Percentiles rank a stretch among this genome's conserved stretches.
These are phyloP conservation scores for Avena atlantica DNA, from an alignment of 176 grass and related monocot species.

Conservation along the genomic window DNA sequence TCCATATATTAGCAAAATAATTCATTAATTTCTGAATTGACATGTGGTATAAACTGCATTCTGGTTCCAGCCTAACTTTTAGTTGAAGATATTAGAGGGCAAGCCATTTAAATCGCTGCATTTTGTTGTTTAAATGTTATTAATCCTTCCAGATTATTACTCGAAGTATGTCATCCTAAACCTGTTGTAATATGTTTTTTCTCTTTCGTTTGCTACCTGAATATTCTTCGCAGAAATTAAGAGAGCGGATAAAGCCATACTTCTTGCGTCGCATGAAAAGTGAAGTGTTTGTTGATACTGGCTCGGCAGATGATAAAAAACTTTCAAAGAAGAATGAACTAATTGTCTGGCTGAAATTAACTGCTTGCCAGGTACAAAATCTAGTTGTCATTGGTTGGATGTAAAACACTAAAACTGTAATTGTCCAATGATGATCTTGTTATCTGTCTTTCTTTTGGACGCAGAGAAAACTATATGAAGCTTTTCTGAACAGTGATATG, in stretches of 20 bases:
- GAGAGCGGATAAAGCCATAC: slow-evolving; percentile 86
- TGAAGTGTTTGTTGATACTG: slow-evolving; percentile 70
- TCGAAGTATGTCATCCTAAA: neutral
- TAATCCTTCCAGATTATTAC: neutral
- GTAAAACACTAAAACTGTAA: neutral
- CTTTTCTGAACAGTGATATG: slow-evolving; percentile 88
- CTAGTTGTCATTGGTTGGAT: neutral
- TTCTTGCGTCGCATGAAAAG: slow-evolving; percentile 88
- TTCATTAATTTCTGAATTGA: slow-evolving; percentile 14
- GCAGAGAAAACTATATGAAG: slow-evolving; percentile 96
- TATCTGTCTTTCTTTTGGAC: slow-evolving; percentile 39
- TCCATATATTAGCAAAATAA: slow-evolving; percentile 8
- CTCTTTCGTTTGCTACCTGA: slow-evolving; percentile 32
- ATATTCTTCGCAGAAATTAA: slow-evolving; percentile 63
- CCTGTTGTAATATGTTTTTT: slow-evolving; percentile 36
- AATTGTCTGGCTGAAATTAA: slow-evolving; percentile 94
- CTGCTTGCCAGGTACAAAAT: slow-evolving; percentile 76
- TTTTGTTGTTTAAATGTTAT: neutral
- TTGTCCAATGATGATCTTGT: slow-evolving; percentile 38
- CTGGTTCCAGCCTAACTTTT: neutral
- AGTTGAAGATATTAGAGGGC: neutral
- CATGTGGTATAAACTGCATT: slow-evolving; percentile 17
- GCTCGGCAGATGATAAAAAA: slow-evolving; percentile 40
- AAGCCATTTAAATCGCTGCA: neutral
- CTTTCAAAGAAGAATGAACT: slow-evolving; percentile 80